A percentile compares a stretch with the other conserved stretches of the same genome.
Evolutionary conservation across 2,329 filamentous ascomycete species (phyloP).

Genomic region (Colletotrichum ledebouriae): DNA sequence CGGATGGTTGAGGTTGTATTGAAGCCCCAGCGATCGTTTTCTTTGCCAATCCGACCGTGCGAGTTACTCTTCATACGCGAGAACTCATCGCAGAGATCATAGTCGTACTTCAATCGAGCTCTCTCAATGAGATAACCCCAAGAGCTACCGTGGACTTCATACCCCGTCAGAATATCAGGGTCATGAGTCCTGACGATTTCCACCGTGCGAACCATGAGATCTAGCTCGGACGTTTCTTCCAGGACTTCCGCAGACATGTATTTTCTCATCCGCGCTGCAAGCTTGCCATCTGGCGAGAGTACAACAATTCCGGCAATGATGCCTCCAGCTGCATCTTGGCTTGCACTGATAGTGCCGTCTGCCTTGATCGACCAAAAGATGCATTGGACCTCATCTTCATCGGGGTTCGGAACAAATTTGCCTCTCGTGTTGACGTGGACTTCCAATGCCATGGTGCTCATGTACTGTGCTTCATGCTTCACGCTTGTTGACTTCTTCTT

Average conservation of each 20-base stretch:
- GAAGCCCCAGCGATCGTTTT: constrained; percentile 92
- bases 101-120: constrained; percentile 87
- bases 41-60: constrained; percentile 86
- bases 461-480: constrained; percentile 88
- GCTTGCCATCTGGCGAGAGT: constrained; percentile 71
- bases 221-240: constrained; percentile 83
- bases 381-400: constrained; percentile 88
- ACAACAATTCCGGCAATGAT: constrained; percentile 79
- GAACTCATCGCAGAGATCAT: constrained; percentile 90
- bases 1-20: constrained; percentile 92
- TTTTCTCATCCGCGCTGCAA: constrained; percentile 73
- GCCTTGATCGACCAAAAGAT: constrained; percentile 93
- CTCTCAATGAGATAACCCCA: constrained; percentile 98
- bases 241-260: constrained; percentile 75
- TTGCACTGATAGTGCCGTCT: constrained; percentile 72
- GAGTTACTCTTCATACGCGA: constrained; percentile 89
- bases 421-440: constrained; percentile 90
- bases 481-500: constrained; percentile 80
- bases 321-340: constrained; percentile 57
- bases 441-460: constrained; percentile 97
- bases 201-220: constrained; percentile 86
- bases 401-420: constrained; percentile 86
- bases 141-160: constrained; percentile 91
- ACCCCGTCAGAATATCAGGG: constrained; percentile 93
- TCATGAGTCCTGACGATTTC: constrained; percentile 87